Evolutionary conservation across 2,329 filamentous ascomycete genomes (phyloP).

Genomic region (Trichoderma atrobrunneum): DNA sequence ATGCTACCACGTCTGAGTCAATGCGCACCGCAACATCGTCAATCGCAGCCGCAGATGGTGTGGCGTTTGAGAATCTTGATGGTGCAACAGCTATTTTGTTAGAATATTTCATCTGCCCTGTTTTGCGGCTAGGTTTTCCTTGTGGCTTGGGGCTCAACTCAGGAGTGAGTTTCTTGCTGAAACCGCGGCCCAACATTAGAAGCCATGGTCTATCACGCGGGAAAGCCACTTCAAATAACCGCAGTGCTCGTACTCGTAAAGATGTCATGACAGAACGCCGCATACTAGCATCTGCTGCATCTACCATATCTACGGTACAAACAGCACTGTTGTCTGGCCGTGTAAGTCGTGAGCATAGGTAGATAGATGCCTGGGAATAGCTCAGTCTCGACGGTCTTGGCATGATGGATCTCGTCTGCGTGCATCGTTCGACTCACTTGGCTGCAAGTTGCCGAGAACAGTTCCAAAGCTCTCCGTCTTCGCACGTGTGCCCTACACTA

Average conservation of each 20-base stretch:
- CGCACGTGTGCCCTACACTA: constrained; percentile 4
- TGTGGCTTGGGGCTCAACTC: not conserved
- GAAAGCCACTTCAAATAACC: not conserved
- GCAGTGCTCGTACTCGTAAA: not conserved
- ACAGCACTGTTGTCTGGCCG: not conserved
- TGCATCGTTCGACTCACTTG: not conserved
- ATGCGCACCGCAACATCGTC: not conserved
- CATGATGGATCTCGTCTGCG: not conserved
- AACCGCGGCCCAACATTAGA: not conserved
- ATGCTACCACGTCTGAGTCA: not conserved
- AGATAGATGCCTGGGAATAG: not conserved
- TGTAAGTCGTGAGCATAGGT: not conserved
- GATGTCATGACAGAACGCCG: not conserved
- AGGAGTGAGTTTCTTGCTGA: not conserved
- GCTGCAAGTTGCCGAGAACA: not conserved
- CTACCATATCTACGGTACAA: not conserved
- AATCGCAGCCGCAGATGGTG: not conserved
- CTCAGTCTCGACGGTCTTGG: not conserved
- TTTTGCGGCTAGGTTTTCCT: not conserved
- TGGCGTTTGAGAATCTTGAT: not conserved
- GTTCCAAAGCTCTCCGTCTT: not conserved
- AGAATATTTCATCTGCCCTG: not conserved
- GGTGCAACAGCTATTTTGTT: not conserved
- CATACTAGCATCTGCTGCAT: not conserved
- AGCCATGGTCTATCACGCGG: not conserved